Conservation (phyloP, 139 green algal genomes). For the Desmodesmus armatus region DNA sequence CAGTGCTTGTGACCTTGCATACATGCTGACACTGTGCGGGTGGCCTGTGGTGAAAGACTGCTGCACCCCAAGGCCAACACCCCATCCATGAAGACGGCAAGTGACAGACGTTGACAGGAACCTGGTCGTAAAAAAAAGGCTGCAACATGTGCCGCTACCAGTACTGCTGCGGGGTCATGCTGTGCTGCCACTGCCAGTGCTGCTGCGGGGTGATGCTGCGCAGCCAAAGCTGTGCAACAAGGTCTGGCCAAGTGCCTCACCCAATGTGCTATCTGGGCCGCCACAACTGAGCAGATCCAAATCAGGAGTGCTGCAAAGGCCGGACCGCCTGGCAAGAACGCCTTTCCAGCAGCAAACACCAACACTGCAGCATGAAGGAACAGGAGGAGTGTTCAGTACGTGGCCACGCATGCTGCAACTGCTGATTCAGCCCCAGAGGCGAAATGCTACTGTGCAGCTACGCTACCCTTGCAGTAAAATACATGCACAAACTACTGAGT, state of each 20-base stretch:
- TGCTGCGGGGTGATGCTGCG: not conserved
- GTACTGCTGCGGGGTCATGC: not conserved
- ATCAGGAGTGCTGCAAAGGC: constrained; percentile 46
- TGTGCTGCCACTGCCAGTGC: not conserved
- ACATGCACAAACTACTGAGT: no score
- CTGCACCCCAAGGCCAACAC: not conserved
- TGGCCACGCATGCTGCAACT: not conserved
- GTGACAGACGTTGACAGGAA: no score
- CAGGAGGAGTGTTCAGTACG: no score
- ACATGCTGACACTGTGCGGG: no score
- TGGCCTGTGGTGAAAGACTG: no score
- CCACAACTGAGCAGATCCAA: constrained; percentile 39
- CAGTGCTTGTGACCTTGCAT: no score
- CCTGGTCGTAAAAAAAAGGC: no score
- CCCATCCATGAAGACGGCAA: no score
- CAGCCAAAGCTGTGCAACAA: not conserved
- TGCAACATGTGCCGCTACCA: no score
- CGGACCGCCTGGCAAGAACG: constrained; percentile 41
- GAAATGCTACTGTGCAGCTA: not conserved
- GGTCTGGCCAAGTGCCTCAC: not conserved
- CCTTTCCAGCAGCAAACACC: constrained; percentile 31
- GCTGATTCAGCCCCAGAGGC: not conserved
- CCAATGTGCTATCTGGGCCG: constrained; percentile 28
- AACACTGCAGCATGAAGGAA: constrained; percentile 31
- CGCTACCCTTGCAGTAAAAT: no score